Base-by-base conservation (phyloP, 2,329 filamentous ascomycete genomes). In the Xylariaceae sp. region DNA sequence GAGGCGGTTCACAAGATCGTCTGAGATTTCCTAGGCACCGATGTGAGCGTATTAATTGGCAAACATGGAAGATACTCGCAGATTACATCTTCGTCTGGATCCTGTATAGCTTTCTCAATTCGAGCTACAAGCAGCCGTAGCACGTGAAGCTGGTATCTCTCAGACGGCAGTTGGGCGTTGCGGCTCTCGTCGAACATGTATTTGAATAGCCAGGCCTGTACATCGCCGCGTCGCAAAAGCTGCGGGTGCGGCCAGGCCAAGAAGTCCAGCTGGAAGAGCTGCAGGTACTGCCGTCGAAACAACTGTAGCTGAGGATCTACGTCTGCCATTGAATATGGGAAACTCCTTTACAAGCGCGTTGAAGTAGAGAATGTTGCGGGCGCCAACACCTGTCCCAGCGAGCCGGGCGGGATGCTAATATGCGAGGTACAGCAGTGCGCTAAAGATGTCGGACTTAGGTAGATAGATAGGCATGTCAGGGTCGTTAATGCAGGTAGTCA, bases 71-170 rank as follows among this genome's bases (percentile, higher is more conserved):
- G 16, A 8, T 6, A 32, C 4, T 4, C 33, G 3, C 49, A 41
- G 6, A 58, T 60, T 57, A 66, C 64, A 82, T 87, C 84, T 77
- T 87, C 79, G 59, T 86, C 82, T 11, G 82, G 81, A 65, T 87
- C 76, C 57, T 75, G 72, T 36, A 86, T 81, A 6, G 81, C 74
- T 53, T 77, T 73, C 67, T 88, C 83, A 43, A 88, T 80, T 47
- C 74, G 80, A 13, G 73, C 68, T 10, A 88, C 66, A 27, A 89
- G 72, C 41, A 74, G 69, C 65, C 87, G 86, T 46, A 89, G 68
- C 1, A 88, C 79, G 46, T 81, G 79, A 26, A 79, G 70, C 62
- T 81, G 82, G 67, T 89, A 89, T 24, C 77, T 71, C 32, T 77
- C 72, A n/a, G 84, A 81, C 24, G 85, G 85, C 42, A 79, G 77